These are phyloP conservation scores for Pseudomonodictys pantanalensis DNA, from an alignment of 495 filamentous ascomycete species.

Conservation along the genomic window DNA sequence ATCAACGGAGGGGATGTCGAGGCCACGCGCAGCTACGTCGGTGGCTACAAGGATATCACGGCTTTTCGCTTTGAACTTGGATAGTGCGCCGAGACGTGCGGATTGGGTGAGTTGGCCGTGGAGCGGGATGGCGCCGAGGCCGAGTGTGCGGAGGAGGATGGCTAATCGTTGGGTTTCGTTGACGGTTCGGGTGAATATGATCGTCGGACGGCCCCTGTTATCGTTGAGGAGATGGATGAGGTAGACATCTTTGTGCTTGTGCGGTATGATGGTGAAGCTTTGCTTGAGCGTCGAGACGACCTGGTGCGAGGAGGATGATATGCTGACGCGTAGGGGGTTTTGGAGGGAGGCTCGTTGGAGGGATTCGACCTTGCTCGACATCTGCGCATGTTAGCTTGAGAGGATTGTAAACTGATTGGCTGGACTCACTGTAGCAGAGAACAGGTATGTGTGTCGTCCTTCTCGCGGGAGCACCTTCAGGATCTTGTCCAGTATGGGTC, in stretches of 20 bases:
- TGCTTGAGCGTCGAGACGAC: conserved; percentile 83
- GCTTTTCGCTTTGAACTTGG: conserved; percentile 75
- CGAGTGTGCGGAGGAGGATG: conserved; percentile 74
- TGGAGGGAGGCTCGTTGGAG: conserved; percentile 82
- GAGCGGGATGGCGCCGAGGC: conserved; percentile 82
- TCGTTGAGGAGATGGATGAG: conserved; percentile 83
- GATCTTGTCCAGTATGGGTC: conserved; percentile 86
- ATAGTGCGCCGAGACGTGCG: conserved; percentile 75
- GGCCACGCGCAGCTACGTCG: conserved; percentile 88
- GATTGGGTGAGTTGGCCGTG: conserved; percentile 88
- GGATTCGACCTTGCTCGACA: conserved; percentile 87
- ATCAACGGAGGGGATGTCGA: conserved; percentile 92
- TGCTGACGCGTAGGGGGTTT: conserved; percentile 73
- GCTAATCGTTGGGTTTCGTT: conserved; percentile 83
- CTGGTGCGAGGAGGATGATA: conserved; percentile 75
- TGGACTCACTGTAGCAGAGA: conserved; percentile 92
- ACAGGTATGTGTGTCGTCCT: conserved; percentile 72
- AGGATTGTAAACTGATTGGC: too few relatives aligned
- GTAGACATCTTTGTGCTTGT: conserved; percentile 78
- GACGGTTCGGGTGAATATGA: conserved; percentile 92
- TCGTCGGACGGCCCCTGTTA: conserved; percentile 73
- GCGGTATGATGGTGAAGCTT: conserved; percentile 72
- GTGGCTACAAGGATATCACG: conserved; percentile 90
- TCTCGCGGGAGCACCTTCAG: conserved; percentile 84
- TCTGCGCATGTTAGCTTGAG: too few relatives aligned